Percentiles rank a stretch among this genome's conserved stretches.
phyloP scores from a whole-genome alignment of 1,284 basidiomycete species.

The Trametes sp. region DNA sequence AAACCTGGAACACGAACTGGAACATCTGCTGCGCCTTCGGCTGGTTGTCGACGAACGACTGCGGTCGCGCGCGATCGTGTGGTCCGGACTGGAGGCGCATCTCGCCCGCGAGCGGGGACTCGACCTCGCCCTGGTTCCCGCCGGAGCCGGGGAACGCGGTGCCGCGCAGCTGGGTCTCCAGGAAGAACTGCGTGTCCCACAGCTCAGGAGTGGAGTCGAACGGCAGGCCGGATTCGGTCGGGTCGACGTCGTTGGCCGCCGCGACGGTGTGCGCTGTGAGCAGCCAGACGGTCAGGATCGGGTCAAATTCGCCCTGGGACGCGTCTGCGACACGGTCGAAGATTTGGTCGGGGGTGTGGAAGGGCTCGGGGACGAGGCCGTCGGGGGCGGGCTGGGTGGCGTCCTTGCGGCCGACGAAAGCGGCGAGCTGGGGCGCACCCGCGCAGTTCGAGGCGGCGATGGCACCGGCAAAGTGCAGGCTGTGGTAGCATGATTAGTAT shows the following conservation, averaged over 20 bases:
- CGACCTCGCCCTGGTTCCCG: slow-evolving; percentile 30
- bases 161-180: slow-evolving; percentile 31
- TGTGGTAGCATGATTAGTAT: background rate
- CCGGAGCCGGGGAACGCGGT: slow-evolving; percentile 34
- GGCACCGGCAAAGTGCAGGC: slow-evolving; percentile 40
- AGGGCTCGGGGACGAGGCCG: slow-evolving; percentile 37
- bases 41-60: slow-evolving; percentile 40
- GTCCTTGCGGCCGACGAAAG: slow-evolving; percentile 32
- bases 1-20: slow-evolving; percentile 36
- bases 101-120: slow-evolving; percentile 32
- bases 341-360: slow-evolving; percentile 37
- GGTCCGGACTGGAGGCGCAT: slow-evolving; percentile 41
- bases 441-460: slow-evolving; percentile 35
- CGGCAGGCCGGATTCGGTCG: slow-evolving; percentile 19
- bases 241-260: slow-evolving; percentile 25
- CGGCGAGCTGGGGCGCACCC: slow-evolving; percentile 38
- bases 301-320: slow-evolving; percentile 30
- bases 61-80: slow-evolving; percentile 41
- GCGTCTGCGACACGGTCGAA: slow-evolving; percentile 15
- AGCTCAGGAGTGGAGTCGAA: slow-evolving; percentile 25
- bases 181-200: slow-evolving; percentile 26
- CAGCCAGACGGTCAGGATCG: slow-evolving; percentile 35
- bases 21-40: slow-evolving; percentile 34
- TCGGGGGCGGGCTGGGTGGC: slow-evolving; percentile 37
- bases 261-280: slow-evolving; percentile 38